A percentile compares a stretch with the other conserved stretches of the same genome.
phyloP scores from a whole-genome alignment of 306 rosid genomes.

The Fragaria ananassa region DNA sequence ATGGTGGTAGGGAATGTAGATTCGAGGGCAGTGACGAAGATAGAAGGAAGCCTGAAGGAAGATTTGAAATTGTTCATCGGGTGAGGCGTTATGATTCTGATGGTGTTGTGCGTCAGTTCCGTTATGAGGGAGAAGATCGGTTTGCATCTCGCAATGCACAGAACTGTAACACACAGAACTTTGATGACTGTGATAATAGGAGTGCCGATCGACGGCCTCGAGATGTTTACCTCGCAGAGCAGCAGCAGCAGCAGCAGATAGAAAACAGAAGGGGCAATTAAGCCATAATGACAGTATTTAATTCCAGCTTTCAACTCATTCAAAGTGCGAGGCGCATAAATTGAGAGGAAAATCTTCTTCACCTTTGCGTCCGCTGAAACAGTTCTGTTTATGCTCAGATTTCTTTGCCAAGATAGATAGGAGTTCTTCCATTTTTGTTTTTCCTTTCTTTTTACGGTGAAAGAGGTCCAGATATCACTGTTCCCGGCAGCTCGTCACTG shows the following conservation, averaged over 20 bases:
- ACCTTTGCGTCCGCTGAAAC: neutral
- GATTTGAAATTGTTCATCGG: slow-evolving; percentile 16
- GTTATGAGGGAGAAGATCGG: slow-evolving; percentile 25
- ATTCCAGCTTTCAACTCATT: slow-evolving; percentile 7
- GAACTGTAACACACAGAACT: slow-evolving; percentile 21
- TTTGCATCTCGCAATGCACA: slow-evolving; percentile 25
- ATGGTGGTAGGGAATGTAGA: slow-evolving; percentile 26
- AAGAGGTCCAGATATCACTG: neutral
- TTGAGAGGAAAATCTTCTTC: slow-evolving; percentile 10
- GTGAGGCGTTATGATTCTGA: slow-evolving; percentile 26
- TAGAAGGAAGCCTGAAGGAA: slow-evolving; percentile 28
- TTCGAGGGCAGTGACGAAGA: slow-evolving; percentile 29
- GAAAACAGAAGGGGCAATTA: slow-evolving; percentile 22
- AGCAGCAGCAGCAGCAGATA: neutral
- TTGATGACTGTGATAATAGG: slow-evolving; percentile 17
- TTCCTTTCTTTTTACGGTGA: slow-evolving; percentile 1
- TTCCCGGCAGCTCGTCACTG: slow-evolving; percentile 23
- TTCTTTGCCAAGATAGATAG: slow-evolving; percentile 14
- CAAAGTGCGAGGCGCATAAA: slow-evolving; percentile 1
- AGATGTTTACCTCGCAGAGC: slow-evolving; percentile 17
- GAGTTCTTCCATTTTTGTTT: neutral
- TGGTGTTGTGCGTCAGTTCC: slow-evolving; percentile 29
- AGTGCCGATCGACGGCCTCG: slow-evolving; percentile 22
- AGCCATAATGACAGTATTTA: neutral
- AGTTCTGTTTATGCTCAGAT: neutral